A percentile compares a stretch with the other conserved stretches of the same genome.
Evolutionary conservation across 2,329 filamentous ascomycete genomes (phyloP).

Genomic region (Metarhizium album): DNA sequence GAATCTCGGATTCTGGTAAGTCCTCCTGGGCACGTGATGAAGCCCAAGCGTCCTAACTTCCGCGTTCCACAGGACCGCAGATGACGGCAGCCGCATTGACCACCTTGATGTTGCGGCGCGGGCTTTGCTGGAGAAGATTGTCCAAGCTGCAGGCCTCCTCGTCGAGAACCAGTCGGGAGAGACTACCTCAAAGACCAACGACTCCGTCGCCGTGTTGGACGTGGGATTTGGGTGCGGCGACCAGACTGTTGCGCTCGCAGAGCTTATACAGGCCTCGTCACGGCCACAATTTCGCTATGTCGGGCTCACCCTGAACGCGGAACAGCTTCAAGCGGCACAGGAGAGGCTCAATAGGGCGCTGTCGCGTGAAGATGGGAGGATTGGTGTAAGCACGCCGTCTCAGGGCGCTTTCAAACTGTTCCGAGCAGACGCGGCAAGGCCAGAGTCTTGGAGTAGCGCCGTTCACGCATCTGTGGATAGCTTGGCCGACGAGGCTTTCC

Average conservation of each 20-base stretch:
- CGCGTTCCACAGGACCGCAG: conserved; percentile 18
- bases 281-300: conserved; percentile 32
- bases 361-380: conserved; percentile 3
- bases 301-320: conserved; percentile 38
- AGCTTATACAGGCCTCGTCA: conserved; percentile 12
- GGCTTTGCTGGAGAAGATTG: conserved; percentile 36
- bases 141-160: conserved; percentile 30
- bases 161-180: background rate
- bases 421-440: conserved; percentile 37
- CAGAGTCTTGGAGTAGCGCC: conserved; percentile 26
- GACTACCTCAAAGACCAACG: no score
- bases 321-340: conserved; percentile 31
- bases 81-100: conserved; percentile 19
- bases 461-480: conserved; percentile 16
- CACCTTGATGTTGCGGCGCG: conserved; percentile 35
- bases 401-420: conserved; percentile 26
- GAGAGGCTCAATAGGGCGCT: conserved; percentile 17
- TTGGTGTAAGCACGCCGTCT: background rate
- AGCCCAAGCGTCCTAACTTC: no score
- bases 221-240: conserved; percentile 50
- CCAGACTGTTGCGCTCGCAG: conserved; percentile 37
- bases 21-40: background rate
- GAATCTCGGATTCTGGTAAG: conserved; percentile 51
- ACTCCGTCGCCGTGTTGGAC: conserved; percentile 32
- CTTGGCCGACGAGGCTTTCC: conserved; percentile 14